Base-by-base conservation (phyloP, 2,329 filamentous ascomycete species). In the Penicillium sp. region DNA sequence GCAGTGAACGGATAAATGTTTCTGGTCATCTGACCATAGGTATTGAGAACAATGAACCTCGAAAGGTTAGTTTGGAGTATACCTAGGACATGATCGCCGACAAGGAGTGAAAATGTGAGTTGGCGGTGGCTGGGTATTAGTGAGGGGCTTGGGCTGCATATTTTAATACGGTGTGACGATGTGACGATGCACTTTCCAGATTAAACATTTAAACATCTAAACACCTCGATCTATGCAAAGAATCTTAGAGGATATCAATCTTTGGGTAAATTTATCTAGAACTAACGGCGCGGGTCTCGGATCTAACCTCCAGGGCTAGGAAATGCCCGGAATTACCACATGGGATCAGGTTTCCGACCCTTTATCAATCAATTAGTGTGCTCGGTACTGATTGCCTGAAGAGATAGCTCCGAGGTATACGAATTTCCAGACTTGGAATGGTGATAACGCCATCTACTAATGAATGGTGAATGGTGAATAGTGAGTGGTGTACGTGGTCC, bases 341-440 rank as follows among this genome's bases (percentile, higher is more conserved):
- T 52, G 53, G 51, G 33, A 54, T 54, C 49, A 21, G 15, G 23
- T 38, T 42, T 50, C 38, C 51, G 59, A 50, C 27, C 47, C 33
- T 29, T 21, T 31, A 37, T 48, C 49, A 33, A 31, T 13, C 29
- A 6, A 6, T 13, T 33, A 21, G 21, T 19, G 21, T 19, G 15
- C 31, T 64, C 60, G 62, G 60, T 6, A 12, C 43, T 57, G 23
- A 52, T 56, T 65, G 12, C 61, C 53, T 40, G 13, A 53, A 59
- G 17, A 6, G 49, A 17, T 56, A 60, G 17, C 33, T 58, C 43
- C 60, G 52, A 54, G 29, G 23, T 15, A 15, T 38, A 27, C n/a
- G 7, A 10, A 15, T 29, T 42, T 33, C 49, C 21, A 35, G 40
- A n/a, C 25, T 27, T 9, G 17, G 29, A 21, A 31, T 9, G 23